Evolutionary conservation across 2,329 filamentous ascomycete species (phyloP).

Genomic region (Diaporthe ampelina): DNA sequence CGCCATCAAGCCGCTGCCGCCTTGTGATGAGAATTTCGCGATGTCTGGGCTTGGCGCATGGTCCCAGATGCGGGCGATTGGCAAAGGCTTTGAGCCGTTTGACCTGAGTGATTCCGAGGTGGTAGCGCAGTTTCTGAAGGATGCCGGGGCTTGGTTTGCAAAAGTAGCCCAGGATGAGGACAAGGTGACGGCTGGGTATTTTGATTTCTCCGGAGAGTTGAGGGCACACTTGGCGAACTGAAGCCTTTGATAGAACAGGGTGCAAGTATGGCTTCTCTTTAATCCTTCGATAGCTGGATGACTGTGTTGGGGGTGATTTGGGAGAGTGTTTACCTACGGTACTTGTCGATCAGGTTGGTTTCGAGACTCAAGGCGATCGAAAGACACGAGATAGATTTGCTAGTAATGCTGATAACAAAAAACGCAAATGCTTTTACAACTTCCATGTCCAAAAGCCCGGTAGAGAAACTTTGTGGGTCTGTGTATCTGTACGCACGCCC

Average conservation of each 20-base stretch:
- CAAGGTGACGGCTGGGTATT: conserved; percentile 8
- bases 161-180: conserved; percentile 7
- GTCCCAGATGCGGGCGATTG: conserved; percentile 23
- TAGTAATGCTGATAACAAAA: too few species aligned
- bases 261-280: too few species aligned
- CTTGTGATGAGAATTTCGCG: neutral
- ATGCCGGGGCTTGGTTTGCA: neutral
- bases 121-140: conserved; percentile 6
- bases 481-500: neutral
- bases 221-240: neutral
- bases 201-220: conserved; percentile 18
- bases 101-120: conserved; percentile 24
- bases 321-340: too few species aligned
- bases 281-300: too few species aligned
- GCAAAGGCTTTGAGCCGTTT: conserved; percentile 28
- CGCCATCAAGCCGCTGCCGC: conserved; percentile 23
- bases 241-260: neutral
- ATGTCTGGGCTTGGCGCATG: conserved; percentile 8
- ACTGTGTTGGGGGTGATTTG: too few species aligned
- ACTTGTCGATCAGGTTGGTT: too few species aligned
- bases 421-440: too few species aligned
- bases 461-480: too few species aligned
- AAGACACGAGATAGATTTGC: too few species aligned
- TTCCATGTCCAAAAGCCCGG: too few species aligned
- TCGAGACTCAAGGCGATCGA: too few species aligned